Base-by-base conservation (phyloP, 2,329 filamentous ascomycete genomes). In the Incumbomyces lentus region DNA sequence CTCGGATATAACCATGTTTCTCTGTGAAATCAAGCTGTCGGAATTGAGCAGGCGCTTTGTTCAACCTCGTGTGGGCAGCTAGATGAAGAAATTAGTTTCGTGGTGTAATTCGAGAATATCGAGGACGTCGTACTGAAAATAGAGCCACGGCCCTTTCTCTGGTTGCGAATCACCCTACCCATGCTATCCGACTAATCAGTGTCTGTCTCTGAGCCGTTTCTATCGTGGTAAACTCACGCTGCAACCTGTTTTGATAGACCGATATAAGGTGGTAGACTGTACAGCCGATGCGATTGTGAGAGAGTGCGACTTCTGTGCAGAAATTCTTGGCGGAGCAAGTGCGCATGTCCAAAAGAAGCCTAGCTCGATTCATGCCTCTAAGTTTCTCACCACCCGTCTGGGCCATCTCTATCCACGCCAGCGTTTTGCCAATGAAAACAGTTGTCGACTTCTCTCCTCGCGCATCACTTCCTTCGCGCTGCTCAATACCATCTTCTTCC, bases 11-110 rank as follows among this genome's bases (percentile, higher is more conserved):
- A 12, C 92, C 92, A 81, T 96, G 90, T 69, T 86, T 82, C 78
- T 95, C 89, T 70, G 88, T 82, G 72, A 79, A 98, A 72, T 98
- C 92, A 80, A 95, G 86, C 63, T 80, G 86, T 73, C 92, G 80
- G 84, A 98, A 96, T 39, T 76, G 94, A 85, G 90, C 86, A 58
- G 86, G 85, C 57, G 83, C 81, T 82, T 96, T 95, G 78, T 92
- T 90, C 68, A 96, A 81, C 73, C 85, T 84, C 73, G 84, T 88
- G 75, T 85, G 79, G 71, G 83, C 81, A 73, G 80, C 81, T 84
- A 64, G 52, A 60, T 47, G 52, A 52, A 54, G 55, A 46, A 50
- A 48, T 53, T 36, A 56, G 50, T 45, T 14, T 26, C 12, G 16
- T 40, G 14, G 33, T 17, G 26, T 34, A 39, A 12, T 19, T 40